Base-by-base conservation (phyloP, 202 grass and related monocot genomes). In the Panicum virgatum region DNA sequence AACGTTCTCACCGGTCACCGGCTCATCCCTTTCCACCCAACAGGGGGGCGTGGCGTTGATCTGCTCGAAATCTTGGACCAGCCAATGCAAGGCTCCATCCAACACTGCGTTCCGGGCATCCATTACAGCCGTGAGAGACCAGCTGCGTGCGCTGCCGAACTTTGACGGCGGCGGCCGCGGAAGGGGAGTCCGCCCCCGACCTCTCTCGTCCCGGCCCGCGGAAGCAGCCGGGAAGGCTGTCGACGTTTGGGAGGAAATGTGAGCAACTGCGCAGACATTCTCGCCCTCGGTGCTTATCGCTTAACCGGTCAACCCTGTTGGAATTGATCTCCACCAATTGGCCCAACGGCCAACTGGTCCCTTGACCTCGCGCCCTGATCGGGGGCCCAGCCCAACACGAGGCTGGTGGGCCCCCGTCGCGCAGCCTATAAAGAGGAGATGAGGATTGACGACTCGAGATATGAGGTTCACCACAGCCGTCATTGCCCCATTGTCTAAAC, bases 181-280 rank as follows among this genome's bases (percentile, higher is more conserved):
- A 32, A 23, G 51, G 34, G 13, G 54, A 80, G 69, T 27, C 52
- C 12, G n/a, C n/a, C 32, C 70, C 76, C 82, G 34, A 9, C 26
- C 8, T n/a, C n/a, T n/a, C n/a, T 76, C 63, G 70, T 81, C 18
- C 71, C n/a, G 66, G 62, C 67, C 62, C 10, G 82, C 54, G 76
- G 86, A 85, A 89, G 78, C 78, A 82, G 39, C 66, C 83, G 30
- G 63, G 78, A 89, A 89, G 83, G 5, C 19, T 82, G 64, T 68
- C 75, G 39, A 63, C 7, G 16, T 69, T 80, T 11, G 34, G 67
- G 63, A 76, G 26, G 54, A 39, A 80, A 66, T 5, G 5, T 19
- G 48, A 23, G 43, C 12, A 44, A 51, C 36, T 4, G 11, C 61
- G n/a, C 67, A 12, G 76, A 30, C 44, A 66, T 56, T 52, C 0